phyloP scores from a whole-genome alignment of 768 basidiomycete species.

The Chalciporus pseudorubinellus region DNA sequence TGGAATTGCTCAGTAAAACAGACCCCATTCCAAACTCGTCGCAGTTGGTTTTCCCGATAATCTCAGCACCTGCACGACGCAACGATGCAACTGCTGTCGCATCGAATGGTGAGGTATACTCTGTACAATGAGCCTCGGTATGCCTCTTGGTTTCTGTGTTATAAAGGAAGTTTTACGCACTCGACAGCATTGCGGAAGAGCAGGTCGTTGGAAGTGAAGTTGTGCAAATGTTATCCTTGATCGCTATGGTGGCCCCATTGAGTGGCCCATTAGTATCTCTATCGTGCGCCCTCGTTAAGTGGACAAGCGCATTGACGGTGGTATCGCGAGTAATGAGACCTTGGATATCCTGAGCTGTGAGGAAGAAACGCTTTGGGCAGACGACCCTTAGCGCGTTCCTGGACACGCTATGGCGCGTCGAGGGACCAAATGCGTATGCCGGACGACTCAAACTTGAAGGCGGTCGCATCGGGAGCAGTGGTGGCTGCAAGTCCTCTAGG shows the following conservation, averaged over 20 bases:
- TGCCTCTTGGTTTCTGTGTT: neutral
- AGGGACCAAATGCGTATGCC: neutral
- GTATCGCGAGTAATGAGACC: slow-evolving; percentile 39
- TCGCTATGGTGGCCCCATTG: slow-evolving; percentile 51
- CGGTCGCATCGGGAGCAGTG: neutral
- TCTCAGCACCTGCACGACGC: slow-evolving; percentile 55
- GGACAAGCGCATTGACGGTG: slow-evolving; percentile 56
- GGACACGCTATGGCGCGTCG: neutral
- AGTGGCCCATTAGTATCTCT: slow-evolving; percentile 28
- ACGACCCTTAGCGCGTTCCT: neutral
- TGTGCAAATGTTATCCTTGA: slow-evolving; percentile 91
- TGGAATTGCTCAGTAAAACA: slow-evolving; percentile 19
- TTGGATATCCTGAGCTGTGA: slow-evolving; percentile 5
- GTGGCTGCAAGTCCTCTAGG: too few species aligned
- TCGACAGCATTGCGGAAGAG: slow-evolving; percentile 70
- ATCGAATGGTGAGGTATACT: slow-evolving; percentile 77
- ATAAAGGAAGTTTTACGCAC: slow-evolving; percentile 34
- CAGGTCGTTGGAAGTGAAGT: slow-evolving; percentile 65
- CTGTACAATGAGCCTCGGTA: slow-evolving; percentile 35
- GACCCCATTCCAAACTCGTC: slow-evolving; percentile 99
- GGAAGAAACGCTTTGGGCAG: slow-evolving; percentile 6
- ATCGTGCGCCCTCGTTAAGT: slow-evolving; percentile 10
- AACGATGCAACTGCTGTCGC: slow-evolving; percentile 79
- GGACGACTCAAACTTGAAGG: slow-evolving; percentile 2
- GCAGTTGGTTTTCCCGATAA: slow-evolving; percentile 90